Base-by-base conservation (phyloP, 345 rosid species). In the Microcos paniculata region DNA sequence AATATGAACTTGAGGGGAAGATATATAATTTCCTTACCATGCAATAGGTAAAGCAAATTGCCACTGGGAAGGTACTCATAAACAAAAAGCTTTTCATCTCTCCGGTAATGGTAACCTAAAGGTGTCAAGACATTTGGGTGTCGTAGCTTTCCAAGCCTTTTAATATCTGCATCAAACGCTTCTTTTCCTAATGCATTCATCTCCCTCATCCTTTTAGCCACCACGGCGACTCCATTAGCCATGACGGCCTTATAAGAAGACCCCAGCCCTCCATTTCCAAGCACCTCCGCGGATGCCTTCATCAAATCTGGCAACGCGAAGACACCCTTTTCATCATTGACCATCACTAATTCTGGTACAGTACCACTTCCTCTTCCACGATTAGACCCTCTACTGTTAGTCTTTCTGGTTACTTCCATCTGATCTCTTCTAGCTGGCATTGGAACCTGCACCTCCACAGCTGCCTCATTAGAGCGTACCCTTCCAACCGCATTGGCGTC, bases 241-340 rank as follows among this genome's bases (percentile, higher is more conserved):
- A 93, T 82, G 48, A 56, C 67, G 0, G 86, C 93, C 80, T 89
- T 95, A 68, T 90, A 91, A 0, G 92, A 85, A 7, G 88, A 88
- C 38, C 94, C 96, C 1, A 87, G 69, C 1, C 82, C 82, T 5
- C 91, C 92, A 70, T 80, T 87, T 64, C 93, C 96, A 51, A 96
- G 90, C 40, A 89, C 90, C 59, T 96, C 94, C 0, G 99, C 97
- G 0, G 92, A 80, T 0, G 97, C 94, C 78, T 90, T 91, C 94
- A 96, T 88, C 82, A 93, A 73, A 58, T 93, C 98, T 0, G 79
- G 28, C 80, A 93, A 62, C 73, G 90, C 88, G 11, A 91, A 93
- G 26, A 24, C 79, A 10, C 98, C 95, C 77, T 85, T 88, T 73
- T 88, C 89, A 0, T 77, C 56, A 65, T 87, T 88, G 74, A 96